Evolutionary conservation across 805 yeast genomes (phyloP).

Genomic region (Priceomyces carsonii): DNA sequence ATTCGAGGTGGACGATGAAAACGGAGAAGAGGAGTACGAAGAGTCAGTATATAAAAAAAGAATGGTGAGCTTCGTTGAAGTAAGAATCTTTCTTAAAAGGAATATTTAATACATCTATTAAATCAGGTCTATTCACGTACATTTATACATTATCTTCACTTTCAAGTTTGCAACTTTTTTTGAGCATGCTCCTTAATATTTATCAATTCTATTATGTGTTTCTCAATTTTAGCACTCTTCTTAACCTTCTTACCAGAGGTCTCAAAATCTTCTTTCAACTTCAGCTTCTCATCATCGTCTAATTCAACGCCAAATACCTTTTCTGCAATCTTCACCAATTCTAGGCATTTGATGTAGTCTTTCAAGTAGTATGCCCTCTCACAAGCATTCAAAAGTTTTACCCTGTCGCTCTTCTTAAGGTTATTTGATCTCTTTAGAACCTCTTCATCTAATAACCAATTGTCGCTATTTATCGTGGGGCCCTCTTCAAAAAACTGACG

Average conservation of each 20-base stretch:
- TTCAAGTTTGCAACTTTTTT: neutral
- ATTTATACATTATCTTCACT: neutral
- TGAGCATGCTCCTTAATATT: conserved; percentile 35
- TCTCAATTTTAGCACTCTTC: conserved; percentile 40
- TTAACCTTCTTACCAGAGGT: conserved; percentile 23
- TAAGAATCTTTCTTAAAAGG: conserved; percentile 38
- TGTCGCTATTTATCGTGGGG: conserved; percentile 52
- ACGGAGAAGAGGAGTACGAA: conserved; percentile 30
- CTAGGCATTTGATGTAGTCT: conserved; percentile 53
- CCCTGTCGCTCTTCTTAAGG: conserved; percentile 53
- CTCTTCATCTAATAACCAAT: conserved; percentile 39
- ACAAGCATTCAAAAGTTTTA: conserved; percentile 55
- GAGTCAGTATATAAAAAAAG: conserved; percentile 40
- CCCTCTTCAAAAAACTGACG: conserved; percentile 53
- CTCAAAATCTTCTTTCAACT: conserved; percentile 1
- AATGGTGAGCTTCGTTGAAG: conserved; percentile 50
- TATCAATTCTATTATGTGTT: conserved; percentile 53
- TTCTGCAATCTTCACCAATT: conserved; percentile 41
- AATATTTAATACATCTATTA: conserved; percentile 3
- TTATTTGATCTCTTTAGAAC: conserved; percentile 28
- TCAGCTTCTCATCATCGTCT: conserved; percentile 17
- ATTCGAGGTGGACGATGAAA: conserved; percentile 25
- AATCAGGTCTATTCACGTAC: neutral
- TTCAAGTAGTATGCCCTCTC: conserved; percentile 62
- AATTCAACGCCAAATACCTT: conserved; percentile 25